Conservation (phyloP, 345 rosid species). For the Orychophragmus violaceus region DNA sequence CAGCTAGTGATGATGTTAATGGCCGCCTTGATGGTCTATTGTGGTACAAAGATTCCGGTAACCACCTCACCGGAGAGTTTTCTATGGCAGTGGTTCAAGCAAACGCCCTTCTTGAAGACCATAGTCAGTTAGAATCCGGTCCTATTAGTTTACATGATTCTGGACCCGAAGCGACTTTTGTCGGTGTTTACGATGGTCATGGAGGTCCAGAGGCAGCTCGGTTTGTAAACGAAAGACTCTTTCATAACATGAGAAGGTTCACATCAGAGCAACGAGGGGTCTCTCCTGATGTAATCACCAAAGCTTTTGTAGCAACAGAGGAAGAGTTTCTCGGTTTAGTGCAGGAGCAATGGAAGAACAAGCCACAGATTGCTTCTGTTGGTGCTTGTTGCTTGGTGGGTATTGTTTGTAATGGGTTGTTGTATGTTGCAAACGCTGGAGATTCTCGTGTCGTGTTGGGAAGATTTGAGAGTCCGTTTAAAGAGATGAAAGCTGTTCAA, state of each 20-base stretch:
- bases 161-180: constrained; percentile 90
- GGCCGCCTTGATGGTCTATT: constrained; percentile 73
- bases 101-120: constrained; percentile 69
- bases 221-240: constrained; percentile 71
- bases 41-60: constrained; percentile 83
- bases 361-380: constrained; percentile 87
- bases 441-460: constrained; percentile 94
- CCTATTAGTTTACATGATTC: constrained; percentile 63
- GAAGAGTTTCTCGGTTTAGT: constrained; percentile 82
- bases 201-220: constrained; percentile 96
- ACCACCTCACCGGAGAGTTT: constrained; percentile 66
- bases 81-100: constrained; percentile 98
- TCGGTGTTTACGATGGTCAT: constrained; percentile 95
- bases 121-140: constrained; percentile 88
- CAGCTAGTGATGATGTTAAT: constrained; percentile 42
- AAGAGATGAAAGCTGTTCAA: constrained; percentile 79
- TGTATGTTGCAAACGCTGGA: constrained; percentile 90
- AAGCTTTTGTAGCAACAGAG: constrained; percentile 81
- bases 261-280: constrained; percentile 62
- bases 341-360: constrained; percentile 55
- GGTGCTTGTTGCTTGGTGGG: constrained; percentile 97
- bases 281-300: constrained; percentile 76
- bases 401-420: constrained; percentile 59
- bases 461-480: constrained; percentile 38
- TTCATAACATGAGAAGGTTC: constrained; percentile 54